phyloP scores from a whole-genome alignment of 495 filamentous ascomycete species.

The Achaetomiella virescens region DNA sequence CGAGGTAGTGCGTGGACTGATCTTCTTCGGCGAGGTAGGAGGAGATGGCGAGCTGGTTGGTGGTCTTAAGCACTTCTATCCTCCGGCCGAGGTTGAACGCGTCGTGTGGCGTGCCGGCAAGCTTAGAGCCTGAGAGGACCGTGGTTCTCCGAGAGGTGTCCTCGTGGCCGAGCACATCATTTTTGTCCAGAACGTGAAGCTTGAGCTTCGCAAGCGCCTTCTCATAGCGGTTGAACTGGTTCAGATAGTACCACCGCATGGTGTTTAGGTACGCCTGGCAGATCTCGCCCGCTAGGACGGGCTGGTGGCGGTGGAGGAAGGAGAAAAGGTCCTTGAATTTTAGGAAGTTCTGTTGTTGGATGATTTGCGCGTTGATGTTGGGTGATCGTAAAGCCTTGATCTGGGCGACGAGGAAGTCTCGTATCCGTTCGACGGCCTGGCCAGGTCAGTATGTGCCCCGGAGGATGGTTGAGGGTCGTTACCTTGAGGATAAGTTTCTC shows the following conservation, averaged over 20 bases:
- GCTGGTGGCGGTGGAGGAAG: constrained; percentile 75
- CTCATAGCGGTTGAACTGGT: constrained; percentile 84
- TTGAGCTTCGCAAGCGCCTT: constrained; percentile 78
- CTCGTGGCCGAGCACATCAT: constrained; percentile 77
- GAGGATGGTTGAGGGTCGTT: background rate
- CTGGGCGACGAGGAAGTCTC: constrained; percentile 88
- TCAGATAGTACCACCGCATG: constrained; percentile 96
- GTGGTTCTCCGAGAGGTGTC: constrained; percentile 56
- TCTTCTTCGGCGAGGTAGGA: constrained; percentile 87
- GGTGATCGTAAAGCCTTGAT: constrained; percentile 89
- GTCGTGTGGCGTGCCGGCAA: constrained; percentile 66
- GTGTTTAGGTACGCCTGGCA: constrained; percentile 94
- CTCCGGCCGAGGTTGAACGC: constrained; percentile 81
- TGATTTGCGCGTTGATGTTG: constrained; percentile 91
- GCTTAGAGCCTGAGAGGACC: constrained; percentile 39
- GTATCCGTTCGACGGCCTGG: constrained; percentile 83
- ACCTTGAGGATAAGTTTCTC: constrained; percentile 79
- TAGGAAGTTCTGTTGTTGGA: constrained; percentile 85
- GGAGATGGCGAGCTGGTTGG: constrained; percentile 63
- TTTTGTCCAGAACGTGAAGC: constrained; percentile 72
- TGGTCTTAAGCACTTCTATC: constrained; percentile 66
- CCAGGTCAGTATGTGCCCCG: constrained; percentile 7
- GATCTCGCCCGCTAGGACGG: constrained; percentile 76
- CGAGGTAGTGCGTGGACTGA: constrained; percentile 74
- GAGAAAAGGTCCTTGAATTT: constrained; percentile 79